These are phyloP conservation scores for Scenedesmus sp. DNA, from an alignment of 163 green algal genomes.

Conservation along the genomic window DNA sequence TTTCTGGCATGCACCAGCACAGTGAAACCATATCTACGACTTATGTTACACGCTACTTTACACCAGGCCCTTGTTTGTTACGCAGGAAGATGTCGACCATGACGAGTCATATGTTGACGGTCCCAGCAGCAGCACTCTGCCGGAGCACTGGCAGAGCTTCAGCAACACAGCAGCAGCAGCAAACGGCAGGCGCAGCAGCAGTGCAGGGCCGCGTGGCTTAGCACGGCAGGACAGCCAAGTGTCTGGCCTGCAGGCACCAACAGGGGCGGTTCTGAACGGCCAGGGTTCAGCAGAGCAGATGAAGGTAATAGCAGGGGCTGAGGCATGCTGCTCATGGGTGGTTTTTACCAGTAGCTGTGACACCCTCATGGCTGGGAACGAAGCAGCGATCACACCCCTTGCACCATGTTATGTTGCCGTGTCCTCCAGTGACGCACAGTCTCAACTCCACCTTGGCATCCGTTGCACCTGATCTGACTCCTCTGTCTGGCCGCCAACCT, in stretches of 20 bases:
- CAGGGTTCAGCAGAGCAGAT: conserved; percentile 32
- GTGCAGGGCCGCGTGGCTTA: neutral
- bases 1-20: neutral
- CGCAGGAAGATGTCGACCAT: conserved; percentile 47
- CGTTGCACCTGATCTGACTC: neutral
- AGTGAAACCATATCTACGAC: neutral
- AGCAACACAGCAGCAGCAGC: conserved; percentile 11
- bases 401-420: neutral
- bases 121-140: conserved; percentile 31
- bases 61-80: neutral
- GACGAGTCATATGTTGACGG: conserved; percentile 34
- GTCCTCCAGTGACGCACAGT: too few species aligned
- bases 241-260: neutral
- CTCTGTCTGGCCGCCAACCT: neutral
- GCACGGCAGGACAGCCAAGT: conserved; percentile 15
- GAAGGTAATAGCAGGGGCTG: neutral
- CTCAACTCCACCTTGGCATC: neutral
- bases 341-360: neutral
- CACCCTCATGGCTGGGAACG: too few species aligned
- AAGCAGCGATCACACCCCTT: too few species aligned
- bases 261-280: neutral
- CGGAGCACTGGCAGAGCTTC: conserved; percentile 44
- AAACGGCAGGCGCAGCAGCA: neutral
- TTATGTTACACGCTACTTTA: too few species aligned
- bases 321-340: neutral